A percentile compares a stretch with the other conserved stretches of the same genome.
phyloP scores from a whole-genome alignment of 352 stramenopile genomes.

The Phytophthora uliginosa region DNA sequence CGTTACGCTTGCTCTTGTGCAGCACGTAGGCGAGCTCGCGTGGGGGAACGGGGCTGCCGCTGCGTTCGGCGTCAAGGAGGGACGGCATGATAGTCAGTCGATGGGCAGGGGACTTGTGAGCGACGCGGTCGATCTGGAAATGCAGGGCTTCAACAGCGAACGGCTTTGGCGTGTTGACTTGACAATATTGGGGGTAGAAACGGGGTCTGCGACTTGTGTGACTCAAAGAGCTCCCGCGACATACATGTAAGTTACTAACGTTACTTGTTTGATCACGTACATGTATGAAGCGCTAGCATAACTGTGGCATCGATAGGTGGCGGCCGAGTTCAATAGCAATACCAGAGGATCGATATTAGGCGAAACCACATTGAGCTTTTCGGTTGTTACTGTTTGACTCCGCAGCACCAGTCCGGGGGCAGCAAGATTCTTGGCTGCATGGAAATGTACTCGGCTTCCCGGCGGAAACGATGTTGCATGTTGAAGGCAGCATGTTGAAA shows the following conservation, averaged over 20 bases:
- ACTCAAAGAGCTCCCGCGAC: too few species aligned
- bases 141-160: slow-evolving; percentile 22
- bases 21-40: slow-evolving; percentile 77
- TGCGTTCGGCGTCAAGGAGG: slow-evolving; percentile 51
- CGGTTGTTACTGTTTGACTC: too few species aligned
- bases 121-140: slow-evolving; percentile 14
- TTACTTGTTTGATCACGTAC: too few species aligned
- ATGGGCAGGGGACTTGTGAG: neutral
- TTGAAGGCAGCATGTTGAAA: slow-evolving; percentile 42
- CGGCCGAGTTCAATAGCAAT: too few species aligned
- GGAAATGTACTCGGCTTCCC: slow-evolving; percentile 24
- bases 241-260: too few species aligned
- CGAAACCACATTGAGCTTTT: too few species aligned
- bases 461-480: slow-evolving; percentile 27
- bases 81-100: slow-evolving; percentile 18
- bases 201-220: slow-evolving; percentile 10
- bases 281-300: too few species aligned
- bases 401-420: too few species aligned
- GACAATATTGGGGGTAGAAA: slow-evolving; percentile 24
- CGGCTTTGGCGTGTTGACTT: slow-evolving; percentile 32
- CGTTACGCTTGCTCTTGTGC: slow-evolving; percentile 56
- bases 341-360: too few species aligned
- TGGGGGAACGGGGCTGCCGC: slow-evolving; percentile 50
- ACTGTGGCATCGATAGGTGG: too few species aligned
- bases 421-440: slow-evolving; percentile 17